These are phyloP conservation scores for Heterobasidion occidentale DNA, from an alignment of 1,284 basidiomycete genomes.

Conservation along the genomic window DNA sequence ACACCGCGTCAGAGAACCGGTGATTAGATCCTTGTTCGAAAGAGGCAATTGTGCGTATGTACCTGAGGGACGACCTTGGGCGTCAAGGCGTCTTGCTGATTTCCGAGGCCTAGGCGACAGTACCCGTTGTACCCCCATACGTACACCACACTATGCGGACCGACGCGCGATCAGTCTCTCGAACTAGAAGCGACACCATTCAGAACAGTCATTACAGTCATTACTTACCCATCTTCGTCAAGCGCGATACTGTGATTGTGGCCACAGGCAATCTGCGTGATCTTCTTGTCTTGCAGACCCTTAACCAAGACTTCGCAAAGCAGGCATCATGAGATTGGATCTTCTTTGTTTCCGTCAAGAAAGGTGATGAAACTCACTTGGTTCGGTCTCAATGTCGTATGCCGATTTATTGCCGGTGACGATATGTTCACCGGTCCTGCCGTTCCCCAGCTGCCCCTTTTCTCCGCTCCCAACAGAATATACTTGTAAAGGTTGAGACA, in stretches of 20 bases:
- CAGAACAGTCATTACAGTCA: background rate
- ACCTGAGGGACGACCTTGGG: constrained; percentile 76
- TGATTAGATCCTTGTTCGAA: background rate
- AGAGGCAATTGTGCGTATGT: background rate
- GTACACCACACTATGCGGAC: constrained; percentile 51
- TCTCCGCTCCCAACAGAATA: constrained; percentile 90
- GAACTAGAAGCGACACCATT: background rate
- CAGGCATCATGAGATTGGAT: constrained; percentile 5
- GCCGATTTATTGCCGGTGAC: constrained; percentile 76
- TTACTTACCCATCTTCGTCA: constrained; percentile 60
- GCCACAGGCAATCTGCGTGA: constrained; percentile 78
- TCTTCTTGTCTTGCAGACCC: constrained; percentile 66
- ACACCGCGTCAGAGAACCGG: background rate
- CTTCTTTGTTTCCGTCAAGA: background rate
- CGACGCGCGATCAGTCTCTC: constrained; percentile 1
- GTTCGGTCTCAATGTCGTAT: constrained; percentile 73
- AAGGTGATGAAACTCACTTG: constrained; percentile 39
- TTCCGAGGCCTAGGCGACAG: constrained; percentile 75
- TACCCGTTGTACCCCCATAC: constrained; percentile 86
- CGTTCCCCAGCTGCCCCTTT: constrained; percentile 89
- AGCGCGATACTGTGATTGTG: constrained; percentile 83
- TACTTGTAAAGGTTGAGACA: constrained; percentile 33
- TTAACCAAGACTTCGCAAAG: constrained; percentile 52
- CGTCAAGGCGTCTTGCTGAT: constrained; percentile 73
- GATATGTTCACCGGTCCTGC: constrained; percentile 83